A percentile compares a stretch with the other conserved stretches of the same genome.
These are phyloP conservation scores for thale cress (Arabidopsis thaliana) DNA, from an alignment of 345 rosid genomes.

Conservation along the genomic window DNA sequence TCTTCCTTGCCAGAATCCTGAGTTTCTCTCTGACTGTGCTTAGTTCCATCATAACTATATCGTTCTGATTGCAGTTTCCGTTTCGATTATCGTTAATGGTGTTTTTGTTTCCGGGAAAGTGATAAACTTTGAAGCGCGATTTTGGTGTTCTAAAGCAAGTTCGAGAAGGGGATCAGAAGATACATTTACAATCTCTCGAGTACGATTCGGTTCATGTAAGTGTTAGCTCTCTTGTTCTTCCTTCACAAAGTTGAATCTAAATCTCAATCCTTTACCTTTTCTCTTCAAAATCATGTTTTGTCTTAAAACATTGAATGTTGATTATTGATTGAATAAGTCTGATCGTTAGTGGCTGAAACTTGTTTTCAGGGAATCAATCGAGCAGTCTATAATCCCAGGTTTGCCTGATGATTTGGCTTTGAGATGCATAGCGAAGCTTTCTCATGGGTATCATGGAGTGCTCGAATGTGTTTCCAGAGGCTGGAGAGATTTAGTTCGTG, in stretches of 20 bases:
- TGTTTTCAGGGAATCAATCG: constrained; percentile 53
- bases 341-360: neutral
- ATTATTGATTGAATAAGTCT: neutral
- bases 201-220: constrained; percentile 40
- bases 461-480: constrained; percentile 71
- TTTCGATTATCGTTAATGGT: neutral
- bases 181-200: constrained; percentile 19
- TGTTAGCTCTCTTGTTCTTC: neutral
- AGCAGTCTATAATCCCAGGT: constrained; percentile 67
- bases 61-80: constrained; percentile 7
- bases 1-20: constrained; percentile 12
- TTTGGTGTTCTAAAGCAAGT: constrained; percentile 12
- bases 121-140: constrained; percentile 8
- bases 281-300: neutral
- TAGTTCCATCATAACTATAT: constrained; percentile 10
- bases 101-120: neutral
- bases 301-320: neutral
- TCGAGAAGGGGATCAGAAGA: constrained; percentile 31
- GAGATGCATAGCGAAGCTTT: constrained; percentile 70
- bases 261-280: constrained; percentile 9
- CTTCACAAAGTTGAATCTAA: neutral
- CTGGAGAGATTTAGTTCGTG: constrained; percentile 73
- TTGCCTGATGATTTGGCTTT: constrained; percentile 82
- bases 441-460: constrained; percentile 74
- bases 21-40: constrained; percentile 12